phyloP scores from a whole-genome alignment of 768 basidiomycete species.

The Suillus plorans region DNA sequence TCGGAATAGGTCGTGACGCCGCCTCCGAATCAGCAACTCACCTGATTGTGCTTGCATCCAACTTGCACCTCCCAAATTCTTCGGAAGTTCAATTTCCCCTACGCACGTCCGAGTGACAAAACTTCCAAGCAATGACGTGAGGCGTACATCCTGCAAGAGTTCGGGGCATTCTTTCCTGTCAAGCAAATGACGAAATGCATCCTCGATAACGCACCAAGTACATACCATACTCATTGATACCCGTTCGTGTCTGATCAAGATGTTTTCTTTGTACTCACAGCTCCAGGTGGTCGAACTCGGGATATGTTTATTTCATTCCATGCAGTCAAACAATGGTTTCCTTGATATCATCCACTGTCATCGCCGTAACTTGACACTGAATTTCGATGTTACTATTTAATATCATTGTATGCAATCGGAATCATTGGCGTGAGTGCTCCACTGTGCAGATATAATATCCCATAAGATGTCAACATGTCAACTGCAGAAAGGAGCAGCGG shows the following conservation, averaged over 20 bases:
- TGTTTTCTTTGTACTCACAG: constrained; percentile 25
- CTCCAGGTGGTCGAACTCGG: constrained; percentile 37
- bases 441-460: no score
- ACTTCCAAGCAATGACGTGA: constrained; percentile 12
- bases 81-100: constrained; percentile 18
- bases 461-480: not conserved
- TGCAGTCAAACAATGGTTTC: constrained; percentile 24
- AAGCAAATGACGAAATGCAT: constrained; percentile 49
- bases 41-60: not conserved
- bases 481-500: no score
- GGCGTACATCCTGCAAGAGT: constrained; percentile 1
- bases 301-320: not conserved
- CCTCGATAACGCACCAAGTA: constrained; percentile 44
- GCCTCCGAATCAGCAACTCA: constrained; percentile 1
- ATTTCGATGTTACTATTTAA: constrained; percentile 16
- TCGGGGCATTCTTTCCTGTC: not conserved
- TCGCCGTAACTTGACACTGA: constrained; percentile 18
- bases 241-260: constrained; percentile 37
- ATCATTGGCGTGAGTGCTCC: constrained; percentile 24
- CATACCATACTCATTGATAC: constrained; percentile 48
- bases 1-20: not conserved
- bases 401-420: constrained; percentile 33
- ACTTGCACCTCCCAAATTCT: not conserved
- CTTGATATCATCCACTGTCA: constrained; percentile 14
- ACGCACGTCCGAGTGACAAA: constrained; percentile 8